Evolutionary conservation across 2,329 filamentous ascomycete species (phyloP).

Genomic region (Aciculosporium take): DNA sequence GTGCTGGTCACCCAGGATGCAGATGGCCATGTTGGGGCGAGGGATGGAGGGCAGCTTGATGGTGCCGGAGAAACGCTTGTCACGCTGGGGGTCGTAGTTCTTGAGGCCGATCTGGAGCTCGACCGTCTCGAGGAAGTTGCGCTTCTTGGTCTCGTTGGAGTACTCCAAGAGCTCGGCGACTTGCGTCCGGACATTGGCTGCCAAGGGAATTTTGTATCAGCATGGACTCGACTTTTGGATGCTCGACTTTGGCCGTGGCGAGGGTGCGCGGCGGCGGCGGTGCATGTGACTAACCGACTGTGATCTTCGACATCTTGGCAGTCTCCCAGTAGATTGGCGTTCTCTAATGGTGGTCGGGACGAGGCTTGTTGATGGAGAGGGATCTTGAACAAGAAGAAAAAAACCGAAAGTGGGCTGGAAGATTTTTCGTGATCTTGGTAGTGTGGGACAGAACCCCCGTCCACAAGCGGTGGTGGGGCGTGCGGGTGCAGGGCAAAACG

Average conservation of each 20-base stretch:
- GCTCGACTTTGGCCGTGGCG: neutral
- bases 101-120: conserved; percentile 87
- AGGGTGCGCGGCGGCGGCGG: no score
- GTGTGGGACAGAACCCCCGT: conserved; percentile 12
- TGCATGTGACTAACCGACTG: conserved; percentile 47
- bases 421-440: conserved; percentile 14
- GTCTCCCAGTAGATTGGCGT: conserved; percentile 65
- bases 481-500: conserved; percentile 20
- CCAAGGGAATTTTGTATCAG: conserved; percentile 15
- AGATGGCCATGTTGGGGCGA: conserved; percentile 82
- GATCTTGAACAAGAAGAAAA: no score
- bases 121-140: conserved; percentile 94
- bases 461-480: conserved; percentile 12
- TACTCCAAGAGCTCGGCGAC: conserved; percentile 90
- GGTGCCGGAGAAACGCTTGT: conserved; percentile 99
- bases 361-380: conserved; percentile 13
- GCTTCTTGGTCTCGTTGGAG: conserved; percentile 88
- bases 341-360: conserved; percentile 57
- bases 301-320: conserved; percentile 79
- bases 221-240: no score
- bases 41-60: conserved; percentile 88
- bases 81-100: conserved; percentile 99
- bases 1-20: conserved; percentile 63
- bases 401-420: conserved; percentile 5
- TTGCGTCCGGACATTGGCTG: conserved; percentile 87